Evolutionary conservation across 768 basidiomycete genomes (phyloP).

Genomic region (Mycena polygramma): DNA sequence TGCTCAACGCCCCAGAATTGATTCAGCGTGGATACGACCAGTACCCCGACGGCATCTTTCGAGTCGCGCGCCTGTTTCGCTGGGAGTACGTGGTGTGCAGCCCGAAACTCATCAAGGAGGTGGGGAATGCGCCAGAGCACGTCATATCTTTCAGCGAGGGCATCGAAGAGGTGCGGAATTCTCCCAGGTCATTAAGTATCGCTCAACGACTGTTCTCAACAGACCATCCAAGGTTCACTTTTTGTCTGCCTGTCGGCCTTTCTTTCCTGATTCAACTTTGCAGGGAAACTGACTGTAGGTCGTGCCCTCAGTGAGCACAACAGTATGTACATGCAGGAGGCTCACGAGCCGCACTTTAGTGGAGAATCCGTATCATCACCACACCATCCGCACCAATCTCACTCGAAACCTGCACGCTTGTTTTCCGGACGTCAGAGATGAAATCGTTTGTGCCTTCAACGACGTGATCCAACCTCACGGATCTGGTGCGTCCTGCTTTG

Average conservation of each 20-base stretch:
- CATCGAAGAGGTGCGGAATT: constrained; percentile 45
- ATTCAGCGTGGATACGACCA: constrained; percentile 26
- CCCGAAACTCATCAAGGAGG: constrained; percentile 52
- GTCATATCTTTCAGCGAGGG: constrained; percentile 53
- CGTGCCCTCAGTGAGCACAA: not conserved
- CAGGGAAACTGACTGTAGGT: constrained; percentile 23
- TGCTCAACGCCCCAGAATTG: constrained; percentile 3
- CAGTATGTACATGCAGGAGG: constrained; percentile 1
- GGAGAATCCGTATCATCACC: constrained; percentile 25
- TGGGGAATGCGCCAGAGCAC: constrained; percentile 55
- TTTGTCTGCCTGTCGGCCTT: not conserved
- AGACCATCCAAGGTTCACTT: constrained; percentile 13
- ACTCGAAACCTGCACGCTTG: constrained; percentile 44
- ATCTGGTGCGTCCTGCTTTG: not conserved
- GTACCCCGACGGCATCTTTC: constrained; percentile 29
- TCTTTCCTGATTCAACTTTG: not conserved
- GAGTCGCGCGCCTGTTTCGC: constrained; percentile 9
- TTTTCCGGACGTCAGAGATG: constrained; percentile 50
- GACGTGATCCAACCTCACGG: constrained; percentile 13
- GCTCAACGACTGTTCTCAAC: not conserved
- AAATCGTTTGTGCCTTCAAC: constrained; percentile 42
- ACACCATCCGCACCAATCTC: constrained; percentile 28
- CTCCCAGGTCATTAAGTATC: not conserved
- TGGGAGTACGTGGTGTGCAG: constrained; percentile 57
- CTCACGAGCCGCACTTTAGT: not conserved